phyloP scores from a whole-genome alignment of 192 early-diverging fungal species.

The Coemansia sp. region DNA sequence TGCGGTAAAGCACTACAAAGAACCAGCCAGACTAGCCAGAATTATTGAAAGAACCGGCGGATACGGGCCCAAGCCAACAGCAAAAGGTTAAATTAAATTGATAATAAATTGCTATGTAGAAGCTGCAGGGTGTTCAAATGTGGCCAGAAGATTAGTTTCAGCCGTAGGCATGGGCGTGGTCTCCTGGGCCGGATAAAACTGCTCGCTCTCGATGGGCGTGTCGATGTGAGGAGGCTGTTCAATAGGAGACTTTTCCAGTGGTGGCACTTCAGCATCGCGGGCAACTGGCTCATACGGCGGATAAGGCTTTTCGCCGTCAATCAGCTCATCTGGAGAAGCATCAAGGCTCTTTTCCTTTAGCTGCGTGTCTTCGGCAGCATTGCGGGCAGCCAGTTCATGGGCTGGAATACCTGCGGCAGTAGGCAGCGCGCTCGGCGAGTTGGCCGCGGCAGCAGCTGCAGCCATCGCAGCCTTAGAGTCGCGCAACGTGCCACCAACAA shows the following conservation, averaged over 20 bases:
- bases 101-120: background rate
- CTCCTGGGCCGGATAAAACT: background rate
- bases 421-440: conserved; percentile 4
- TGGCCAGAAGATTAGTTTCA: background rate
- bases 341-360: background rate
- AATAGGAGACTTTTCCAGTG: too few relatives aligned
- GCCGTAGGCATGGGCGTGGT: background rate
- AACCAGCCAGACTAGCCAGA: background rate
- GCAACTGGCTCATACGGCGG: too few relatives aligned
- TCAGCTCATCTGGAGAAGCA: too few relatives aligned
- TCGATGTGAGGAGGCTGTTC: background rate
- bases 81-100: background rate
- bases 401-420: conserved; percentile 30
- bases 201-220: background rate
- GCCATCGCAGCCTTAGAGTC: conserved; percentile 18
- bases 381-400: conserved; percentile 16
- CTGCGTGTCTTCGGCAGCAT: conserved; percentile 19
- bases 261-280: too few relatives aligned
- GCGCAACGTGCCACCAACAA: conserved; percentile 34
- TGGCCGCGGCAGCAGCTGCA: background rate
- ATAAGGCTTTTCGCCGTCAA: too few relatives aligned
- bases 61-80: background rate
- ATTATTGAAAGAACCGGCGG: conserved; percentile 5
- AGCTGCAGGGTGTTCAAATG: background rate
- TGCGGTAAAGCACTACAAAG: conserved; percentile 78